Conservation (phyloP, 352 stramenopile genomes). For the Peronospora destructor region DNA sequence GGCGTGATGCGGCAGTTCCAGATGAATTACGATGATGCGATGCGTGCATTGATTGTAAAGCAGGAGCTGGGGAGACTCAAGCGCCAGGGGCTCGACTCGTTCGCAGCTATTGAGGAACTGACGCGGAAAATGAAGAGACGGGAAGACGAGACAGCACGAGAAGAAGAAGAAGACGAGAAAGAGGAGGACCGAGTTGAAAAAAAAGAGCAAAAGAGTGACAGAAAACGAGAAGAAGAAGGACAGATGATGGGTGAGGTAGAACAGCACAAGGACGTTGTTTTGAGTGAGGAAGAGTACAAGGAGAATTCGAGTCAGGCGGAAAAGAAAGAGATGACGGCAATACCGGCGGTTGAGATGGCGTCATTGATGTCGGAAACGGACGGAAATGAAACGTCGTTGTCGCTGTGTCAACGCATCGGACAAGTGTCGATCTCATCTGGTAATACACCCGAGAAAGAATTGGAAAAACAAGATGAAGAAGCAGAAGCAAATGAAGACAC, state of each 20-base stretch:
- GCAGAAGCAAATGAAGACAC: slow-evolving; percentile 14
- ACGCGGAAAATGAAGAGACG: slow-evolving; percentile 75
- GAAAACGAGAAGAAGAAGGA: slow-evolving; percentile 1
- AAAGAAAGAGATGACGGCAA: not conserved
- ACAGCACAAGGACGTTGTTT: not conserved
- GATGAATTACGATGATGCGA: slow-evolving; percentile 81
- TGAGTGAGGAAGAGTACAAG: slow-evolving; percentile 2
- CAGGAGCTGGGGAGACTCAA: slow-evolving; percentile 79
- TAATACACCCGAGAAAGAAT: slow-evolving; percentile 7
- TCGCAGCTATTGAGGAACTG: slow-evolving; percentile 78
- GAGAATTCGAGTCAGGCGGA: not conserved
- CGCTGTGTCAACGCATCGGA: slow-evolving; percentile 66
- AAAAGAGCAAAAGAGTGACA: not conserved
- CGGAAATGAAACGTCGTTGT: slow-evolving; percentile 42
- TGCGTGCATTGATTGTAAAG: slow-evolving; percentile 81
- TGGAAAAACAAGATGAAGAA: not conserved
- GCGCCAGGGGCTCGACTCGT: slow-evolving; percentile 66
- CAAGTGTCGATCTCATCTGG: slow-evolving; percentile 68
- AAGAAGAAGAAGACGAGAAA: slow-evolving; percentile 1
- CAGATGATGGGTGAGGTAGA: slow-evolving; percentile 2
- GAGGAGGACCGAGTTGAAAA: not conserved
- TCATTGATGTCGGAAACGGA: slow-evolving; percentile 24
- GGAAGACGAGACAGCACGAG: slow-evolving; percentile 7
- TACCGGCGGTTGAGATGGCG: slow-evolving; percentile 15
- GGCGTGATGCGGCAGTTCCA: slow-evolving; percentile 81